A percentile compares a stretch with the other conserved stretches of the same genome.
Conservation (phyloP, 2,329 filamentous ascomycete species). For the Fusarium buharicum region DNA sequence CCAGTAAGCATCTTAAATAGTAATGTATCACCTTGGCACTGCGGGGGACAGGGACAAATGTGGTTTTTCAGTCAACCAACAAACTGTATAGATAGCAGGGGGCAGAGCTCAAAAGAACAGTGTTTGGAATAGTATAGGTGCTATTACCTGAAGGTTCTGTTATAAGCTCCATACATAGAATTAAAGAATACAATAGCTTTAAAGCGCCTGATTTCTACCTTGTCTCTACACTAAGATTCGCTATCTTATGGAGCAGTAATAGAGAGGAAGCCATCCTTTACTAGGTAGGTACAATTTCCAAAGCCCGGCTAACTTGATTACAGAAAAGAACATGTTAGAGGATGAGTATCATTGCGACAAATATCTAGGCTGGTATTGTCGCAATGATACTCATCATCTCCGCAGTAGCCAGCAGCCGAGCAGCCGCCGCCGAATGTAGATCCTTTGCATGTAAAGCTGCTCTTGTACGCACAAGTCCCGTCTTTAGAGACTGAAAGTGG, state of each 20-base stretch:
- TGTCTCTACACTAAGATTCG: not conserved
- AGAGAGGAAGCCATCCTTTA: not conserved
- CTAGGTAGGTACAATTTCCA: not conserved
- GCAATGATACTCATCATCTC: not conserved
- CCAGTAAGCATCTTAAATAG: conserved; percentile 6
- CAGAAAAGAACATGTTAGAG: not conserved
- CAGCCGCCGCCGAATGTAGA: not conserved
- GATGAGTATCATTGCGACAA: not conserved
- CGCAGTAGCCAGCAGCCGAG: not conserved
- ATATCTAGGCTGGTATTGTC: not conserved
- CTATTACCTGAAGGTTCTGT: not conserved
- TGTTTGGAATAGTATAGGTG: too few relatives aligned
- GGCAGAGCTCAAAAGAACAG: too few relatives aligned
- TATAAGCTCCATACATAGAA: not conserved
- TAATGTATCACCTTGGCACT: not conserved
- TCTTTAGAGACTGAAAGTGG: too few relatives aligned
- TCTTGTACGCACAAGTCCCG: too few relatives aligned
- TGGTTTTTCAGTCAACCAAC: not conserved
- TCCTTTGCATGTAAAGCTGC: too few relatives aligned
- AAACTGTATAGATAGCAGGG: not conserved
- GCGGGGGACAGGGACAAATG: not conserved
- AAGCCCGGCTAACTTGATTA: not conserved
- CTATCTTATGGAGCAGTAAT: not conserved
- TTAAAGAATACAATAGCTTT: too few relatives aligned
- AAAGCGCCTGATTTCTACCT: too few relatives aligned